Evolutionary conservation across 179 eudicot genomes (phyloP), one percentile per base, ranked within the genome.

Genomic region (Gypsophila paniculata): DNA sequence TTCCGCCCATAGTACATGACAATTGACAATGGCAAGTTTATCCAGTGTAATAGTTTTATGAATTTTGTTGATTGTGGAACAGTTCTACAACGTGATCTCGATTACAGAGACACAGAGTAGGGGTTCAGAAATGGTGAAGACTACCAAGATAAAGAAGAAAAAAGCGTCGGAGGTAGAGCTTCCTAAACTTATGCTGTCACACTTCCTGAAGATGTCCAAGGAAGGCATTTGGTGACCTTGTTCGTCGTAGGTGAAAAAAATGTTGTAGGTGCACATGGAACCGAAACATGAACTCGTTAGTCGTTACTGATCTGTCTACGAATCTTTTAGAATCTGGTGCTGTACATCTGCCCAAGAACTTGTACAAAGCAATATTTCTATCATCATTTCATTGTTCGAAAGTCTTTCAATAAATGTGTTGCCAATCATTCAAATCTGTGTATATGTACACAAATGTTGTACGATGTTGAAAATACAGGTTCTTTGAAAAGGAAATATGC

Each of bases 41-140:
- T 46, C 6, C 7, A 25, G 53, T 55, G 53, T 6, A 54, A 19
- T n/a, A n/a, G 9, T 8, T 9, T 18, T 19, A 53, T 76, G 58
- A 72, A n/a, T 18, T 6, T 48, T n/a, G 73, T 52, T 18, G 73
- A 61, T 54, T 22, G 63, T 75, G 82, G 21, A 21, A 67, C 88
- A 94, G 99, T 94, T 94, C 81, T 91, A 94, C 74, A 83, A 89
- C 73, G 60, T 91, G 79, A 77, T 73, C 36, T 94, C 97, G 2
- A 77, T 82, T 46, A 94, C 99, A 15, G 88, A 44, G 69, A 68
- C 82, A 4, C 74, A 76, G 69, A 26, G 79, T 22, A 75, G 79
- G 72, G 96, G 89, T 21, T 42, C 80, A 10, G 75, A 79, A 76
- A 57, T 52, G 62, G 61, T 78, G 81, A 94, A 91, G 85, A 84